Conservation (phyloP, 2,329 filamentous ascomycete species). For the Zarea fungicola region DNA sequence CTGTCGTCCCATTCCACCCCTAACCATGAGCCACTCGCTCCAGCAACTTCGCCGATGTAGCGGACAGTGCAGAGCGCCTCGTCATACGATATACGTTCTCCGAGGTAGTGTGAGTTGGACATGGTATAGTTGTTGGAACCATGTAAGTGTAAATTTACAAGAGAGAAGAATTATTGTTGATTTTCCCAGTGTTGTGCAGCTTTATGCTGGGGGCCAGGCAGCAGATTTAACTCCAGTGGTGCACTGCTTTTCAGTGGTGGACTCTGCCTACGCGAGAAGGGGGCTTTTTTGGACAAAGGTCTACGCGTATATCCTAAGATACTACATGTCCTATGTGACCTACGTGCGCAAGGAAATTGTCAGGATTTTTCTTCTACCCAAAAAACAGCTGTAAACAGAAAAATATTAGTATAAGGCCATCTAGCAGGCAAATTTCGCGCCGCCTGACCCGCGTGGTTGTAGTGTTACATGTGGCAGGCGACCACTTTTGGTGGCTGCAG, state of each 20-base stretch:
- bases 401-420: too few species aligned
- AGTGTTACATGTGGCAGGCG: too few species aligned
- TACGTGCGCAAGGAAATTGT: too few species aligned
- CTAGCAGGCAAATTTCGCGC: too few species aligned
- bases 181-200: background rate
- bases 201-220: slow-evolving; percentile 13
- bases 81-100: slow-evolving; percentile 76
- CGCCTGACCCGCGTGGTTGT: too few species aligned
- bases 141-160: background rate
- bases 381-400: too few species aligned
- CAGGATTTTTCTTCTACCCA: too few species aligned
- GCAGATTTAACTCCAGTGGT: slow-evolving; percentile 15
- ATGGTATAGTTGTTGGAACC: slow-evolving; percentile 25
- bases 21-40: slow-evolving; percentile 76
- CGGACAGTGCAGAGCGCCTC: slow-evolving; percentile 76
- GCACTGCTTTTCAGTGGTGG: background rate
- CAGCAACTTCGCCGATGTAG: slow-evolving; percentile 71
- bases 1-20: slow-evolving; percentile 96
- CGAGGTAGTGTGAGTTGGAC: slow-evolving; percentile 43
- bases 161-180: background rate
- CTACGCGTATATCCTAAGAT: too few species aligned
- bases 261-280: too few species aligned
- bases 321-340: too few species aligned
- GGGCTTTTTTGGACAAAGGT: too few species aligned
- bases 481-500: too few species aligned